Evolutionary conservation across 495 filamentous ascomycete species (phyloP), one percentile per base, ranked within the genome.

Genomic region (Terfezia boudieri): DNA sequence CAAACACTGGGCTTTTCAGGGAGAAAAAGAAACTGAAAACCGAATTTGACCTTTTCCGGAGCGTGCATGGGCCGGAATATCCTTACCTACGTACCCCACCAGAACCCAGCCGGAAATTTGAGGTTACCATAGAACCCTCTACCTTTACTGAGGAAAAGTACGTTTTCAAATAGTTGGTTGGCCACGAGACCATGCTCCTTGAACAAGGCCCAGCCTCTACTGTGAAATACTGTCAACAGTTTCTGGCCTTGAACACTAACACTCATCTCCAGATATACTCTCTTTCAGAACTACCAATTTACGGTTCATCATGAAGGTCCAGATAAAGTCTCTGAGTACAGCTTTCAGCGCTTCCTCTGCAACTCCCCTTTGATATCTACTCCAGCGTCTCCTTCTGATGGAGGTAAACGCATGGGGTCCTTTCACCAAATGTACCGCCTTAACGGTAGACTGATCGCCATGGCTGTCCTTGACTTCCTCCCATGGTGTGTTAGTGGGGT

Each of bases 391-490:
- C 59, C 71, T 23, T 68, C 74, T 37, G 74, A 73, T 16, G 63
- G 58, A 51, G 72, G 75, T 53, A 77, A 79, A 53, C 73, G 73
- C 60, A 69, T 92, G 2, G 90, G 90, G 8, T 89, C 84, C n/a
- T 95, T 79, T 68, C 90, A 98, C 64, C 88, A 94, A 66, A 90
- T 84, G 69, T 94, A 98, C 67, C 77, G 90, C 35, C 70, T 98
- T 23, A 87, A 95, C 67, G 90, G 87, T 16, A 74, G 79, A 53
- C 74, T 98, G 37, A 78, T 96, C 37, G 90, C 90, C 14, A 75
- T 98, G 53, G 83, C 82, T 2, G 86, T 96, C 9, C 69, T 98
- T 36, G 90, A 98, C 65, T 68, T 96, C 9, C 73, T 95, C 32
- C 90, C 89, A 0, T 71, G 83, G 54, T 81, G 79, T 55, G 85